Base-by-base conservation (phyloP, 208 protist genomes). In the Leptomonas pyrrhocoris region DNA sequence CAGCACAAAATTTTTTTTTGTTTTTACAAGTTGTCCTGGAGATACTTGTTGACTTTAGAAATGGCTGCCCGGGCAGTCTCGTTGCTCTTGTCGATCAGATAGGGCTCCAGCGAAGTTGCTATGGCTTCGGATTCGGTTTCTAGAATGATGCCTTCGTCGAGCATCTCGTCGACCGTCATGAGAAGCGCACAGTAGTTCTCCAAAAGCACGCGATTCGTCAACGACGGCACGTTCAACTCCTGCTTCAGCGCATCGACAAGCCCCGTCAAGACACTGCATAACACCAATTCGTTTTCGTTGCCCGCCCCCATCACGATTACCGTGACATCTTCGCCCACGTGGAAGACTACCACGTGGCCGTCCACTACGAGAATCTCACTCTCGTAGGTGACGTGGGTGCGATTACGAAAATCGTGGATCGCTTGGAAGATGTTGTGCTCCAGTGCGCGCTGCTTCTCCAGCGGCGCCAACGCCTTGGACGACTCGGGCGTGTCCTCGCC, bases 141-240 rank as follows among this genome's bases (percentile, higher is more conserved):
- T 28, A 97, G 65, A 36, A 97, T 83, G 36, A 97, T 89, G 23
- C 94, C 94, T 30, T 94, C 90, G 57, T 97, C 94, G n/a, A 97
- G 69, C 74, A 96, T 81, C 70, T 96, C 91, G 53, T 97, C 94
- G 21, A 95, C 89, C 5, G 87, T 89, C 21, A 97, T 83, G 40
- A 96, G 59, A n/a, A 97, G 60, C 15, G 81, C 84, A 38, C 93
- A 88, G 74, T 94, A 97, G 59, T 94, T 92, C 56, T 95, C 87
- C 16, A 96, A 76, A 38, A 97, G 72, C 51, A 75, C 60, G 21
- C 79, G 67, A 11, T 73, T 58, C 42, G 79, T 86, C 55, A 96
- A 53, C 42, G 79, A 74, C 1, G 77, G 64, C 38, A 81, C 64
- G 42, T 93, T 87, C 38, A 90, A 69, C 50, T 81, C 73, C 51